Evolutionary conservation across 2,329 filamentous ascomycete genomes (phyloP).

Genomic region (Pseudophaeomoniella oleicola): DNA sequence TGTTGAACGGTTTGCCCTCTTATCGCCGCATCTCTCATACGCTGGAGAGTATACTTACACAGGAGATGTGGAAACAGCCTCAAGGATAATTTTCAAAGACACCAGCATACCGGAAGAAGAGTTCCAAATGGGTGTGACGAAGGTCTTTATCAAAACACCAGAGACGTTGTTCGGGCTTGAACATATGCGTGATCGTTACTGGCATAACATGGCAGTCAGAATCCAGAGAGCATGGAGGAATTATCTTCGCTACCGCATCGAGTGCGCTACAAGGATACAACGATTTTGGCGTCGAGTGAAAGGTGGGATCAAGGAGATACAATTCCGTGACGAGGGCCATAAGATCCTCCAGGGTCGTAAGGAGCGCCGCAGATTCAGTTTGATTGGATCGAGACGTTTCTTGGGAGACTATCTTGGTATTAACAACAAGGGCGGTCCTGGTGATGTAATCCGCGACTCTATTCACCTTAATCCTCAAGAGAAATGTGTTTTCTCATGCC

Average conservation of each 20-base stretch:
- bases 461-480: slow-evolving; percentile 61
- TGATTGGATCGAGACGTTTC: slow-evolving; percentile 83
- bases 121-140: slow-evolving; percentile 92
- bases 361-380: slow-evolving; percentile 78
- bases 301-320: slow-evolving; percentile 75
- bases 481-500: slow-evolving; percentile 72
- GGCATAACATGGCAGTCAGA: slow-evolving; percentile 98
- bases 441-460: slow-evolving; percentile 63
- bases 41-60: slow-evolving; percentile 96
- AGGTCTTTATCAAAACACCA: slow-evolving; percentile 95
- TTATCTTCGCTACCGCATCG: slow-evolving; percentile 79
- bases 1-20: slow-evolving; percentile 87
- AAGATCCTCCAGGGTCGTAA: slow-evolving; percentile 69
- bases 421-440: slow-evolving; percentile 64
- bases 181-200: slow-evolving; percentile 94
- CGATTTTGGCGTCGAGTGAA: slow-evolving; percentile 90
- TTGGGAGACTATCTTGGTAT: slow-evolving; percentile 89
- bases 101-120: slow-evolving; percentile 91
- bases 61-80: slow-evolving; percentile 72
- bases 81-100: slow-evolving; percentile 86
- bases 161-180: slow-evolving; percentile 94
- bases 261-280: slow-evolving; percentile 88
- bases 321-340: slow-evolving; percentile 79
- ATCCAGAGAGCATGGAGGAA: slow-evolving; percentile 97
- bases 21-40: slow-evolving; percentile 89